These are phyloP conservation scores for Melocanna baccifera DNA, from an alignment of 176 grass and related monocot species.

Conservation along the genomic window DNA sequence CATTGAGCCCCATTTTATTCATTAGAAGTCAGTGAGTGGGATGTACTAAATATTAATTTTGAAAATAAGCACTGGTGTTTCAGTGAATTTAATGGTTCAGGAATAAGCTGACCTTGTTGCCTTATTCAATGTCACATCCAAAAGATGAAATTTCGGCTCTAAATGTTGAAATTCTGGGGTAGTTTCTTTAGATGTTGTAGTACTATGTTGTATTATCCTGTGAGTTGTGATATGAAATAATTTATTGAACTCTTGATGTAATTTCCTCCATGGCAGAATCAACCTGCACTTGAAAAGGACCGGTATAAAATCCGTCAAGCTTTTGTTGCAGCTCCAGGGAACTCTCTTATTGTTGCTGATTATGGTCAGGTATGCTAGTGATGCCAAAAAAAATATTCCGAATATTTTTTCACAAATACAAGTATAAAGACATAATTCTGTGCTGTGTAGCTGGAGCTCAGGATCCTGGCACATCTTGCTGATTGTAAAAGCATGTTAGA, in stretches of 20 bases:
- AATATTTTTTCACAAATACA: conserved; percentile 14
- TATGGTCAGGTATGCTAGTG: conserved; percentile 82
- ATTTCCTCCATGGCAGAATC: conserved; percentile 57
- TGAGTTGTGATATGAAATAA: conserved; percentile 10
- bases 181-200: conserved; percentile 16
- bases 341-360: conserved; percentile 97
- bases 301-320: conserved; percentile 95
- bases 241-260: conserved; percentile 26
- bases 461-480: conserved; percentile 94
- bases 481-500: conserved; percentile 86
- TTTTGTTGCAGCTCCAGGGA: conserved; percentile 83
- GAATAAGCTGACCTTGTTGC: not conserved
- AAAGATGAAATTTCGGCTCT: not conserved
- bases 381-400: not conserved
- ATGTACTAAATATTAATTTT: not conserved
- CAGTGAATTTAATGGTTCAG: not conserved
- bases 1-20: conserved; percentile 11
- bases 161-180: conserved; percentile 11
- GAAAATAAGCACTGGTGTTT: not conserved
- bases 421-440: conserved; percentile 17
- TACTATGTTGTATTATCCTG: not conserved
- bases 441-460: conserved; percentile 77
- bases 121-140: conserved; percentile 13
- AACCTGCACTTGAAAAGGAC: conserved; percentile 94
- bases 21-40: not conserved